Conservation (phyloP, 2,329 filamentous ascomycete species). For the Xylariaceae sp. region DNA sequence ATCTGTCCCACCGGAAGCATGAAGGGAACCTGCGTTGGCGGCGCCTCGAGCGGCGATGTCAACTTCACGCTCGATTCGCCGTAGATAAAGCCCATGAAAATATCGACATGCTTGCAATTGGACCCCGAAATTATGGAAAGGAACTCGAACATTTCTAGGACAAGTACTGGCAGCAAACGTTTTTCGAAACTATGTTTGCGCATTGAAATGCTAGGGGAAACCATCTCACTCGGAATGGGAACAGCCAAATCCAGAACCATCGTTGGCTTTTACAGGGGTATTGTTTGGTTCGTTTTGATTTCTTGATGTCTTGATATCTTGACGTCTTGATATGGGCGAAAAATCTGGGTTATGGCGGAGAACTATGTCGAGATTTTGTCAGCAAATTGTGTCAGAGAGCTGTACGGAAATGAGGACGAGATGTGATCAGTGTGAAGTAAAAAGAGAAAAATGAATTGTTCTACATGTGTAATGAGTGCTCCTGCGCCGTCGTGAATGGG, state of each 20-base stretch:
- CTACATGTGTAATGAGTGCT: background rate
- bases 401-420: background rate
- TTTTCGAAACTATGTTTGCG: conserved; percentile 14
- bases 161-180: conserved; percentile 10
- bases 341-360: background rate
- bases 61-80: conserved; percentile 37
- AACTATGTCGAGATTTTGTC: too few species aligned
- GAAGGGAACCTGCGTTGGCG: conserved; percentile 43
- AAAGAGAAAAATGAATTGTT: background rate
- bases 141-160: conserved; percentile 10
- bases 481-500: conserved; percentile 6
- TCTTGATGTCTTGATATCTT: too few species aligned
- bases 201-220: conserved; percentile 16
- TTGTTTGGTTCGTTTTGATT: background rate
- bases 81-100: conserved; percentile 1
- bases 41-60: conserved; percentile 43
- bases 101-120: background rate
- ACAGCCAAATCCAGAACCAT: conserved; percentile 7
- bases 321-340: background rate
- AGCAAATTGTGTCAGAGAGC: background rate
- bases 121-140: background rate
- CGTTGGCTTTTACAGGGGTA: conserved; percentile 11
- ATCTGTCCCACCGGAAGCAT: conserved; percentile 47
- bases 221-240: conserved; percentile 15
- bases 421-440: background rate